Percentiles rank a stretch among this genome's conserved stretches.
Evolutionary conservation across 139 green algal genomes (phyloP).

Genomic region (Trebouxia sp.): DNA sequence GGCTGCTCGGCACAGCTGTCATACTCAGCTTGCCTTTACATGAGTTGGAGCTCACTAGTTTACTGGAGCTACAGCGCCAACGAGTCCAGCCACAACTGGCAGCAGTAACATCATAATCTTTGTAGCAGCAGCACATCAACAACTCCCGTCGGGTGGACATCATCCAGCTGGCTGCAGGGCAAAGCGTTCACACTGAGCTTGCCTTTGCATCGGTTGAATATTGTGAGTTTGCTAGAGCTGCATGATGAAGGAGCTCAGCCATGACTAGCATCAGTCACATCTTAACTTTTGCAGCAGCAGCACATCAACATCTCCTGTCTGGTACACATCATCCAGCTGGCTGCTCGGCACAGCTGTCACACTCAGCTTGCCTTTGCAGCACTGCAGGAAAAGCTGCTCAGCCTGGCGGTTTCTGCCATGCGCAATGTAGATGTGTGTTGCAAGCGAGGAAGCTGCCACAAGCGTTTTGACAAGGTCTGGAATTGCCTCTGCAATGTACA

Average conservation of each 20-base stretch:
- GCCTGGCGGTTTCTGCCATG: slow-evolving; percentile 59
- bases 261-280: not conserved
- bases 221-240: not conserved
- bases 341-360: slow-evolving; percentile 22
- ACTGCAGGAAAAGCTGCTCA: slow-evolving; percentile 46
- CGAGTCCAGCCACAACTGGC: too few species aligned
- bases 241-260: not conserved
- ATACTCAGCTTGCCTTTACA: too few species aligned
- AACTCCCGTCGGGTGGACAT: too few species aligned
- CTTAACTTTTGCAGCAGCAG: slow-evolving; percentile 30
- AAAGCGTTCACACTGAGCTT: too few species aligned
- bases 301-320: slow-evolving; percentile 60
- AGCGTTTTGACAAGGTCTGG: slow-evolving; percentile 33
- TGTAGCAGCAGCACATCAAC: too few species aligned
- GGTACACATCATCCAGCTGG: slow-evolving; percentile 57
- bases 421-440: slow-evolving; percentile 33
- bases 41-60: too few species aligned
- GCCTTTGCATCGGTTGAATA: not conserved
- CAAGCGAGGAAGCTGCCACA: not conserved
- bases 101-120: too few species aligned
- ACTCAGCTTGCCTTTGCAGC: slow-evolving; percentile 20
- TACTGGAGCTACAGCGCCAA: too few species aligned
- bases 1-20: too few species aligned
- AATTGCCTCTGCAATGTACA: slow-evolving; percentile 49
- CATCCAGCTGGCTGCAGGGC: too few species aligned